Evolutionary conservation across 2,329 filamentous ascomycete species (phyloP), one percentile per base, ranked within the genome.

Genomic region (Neopestalotiopsis rosae): DNA sequence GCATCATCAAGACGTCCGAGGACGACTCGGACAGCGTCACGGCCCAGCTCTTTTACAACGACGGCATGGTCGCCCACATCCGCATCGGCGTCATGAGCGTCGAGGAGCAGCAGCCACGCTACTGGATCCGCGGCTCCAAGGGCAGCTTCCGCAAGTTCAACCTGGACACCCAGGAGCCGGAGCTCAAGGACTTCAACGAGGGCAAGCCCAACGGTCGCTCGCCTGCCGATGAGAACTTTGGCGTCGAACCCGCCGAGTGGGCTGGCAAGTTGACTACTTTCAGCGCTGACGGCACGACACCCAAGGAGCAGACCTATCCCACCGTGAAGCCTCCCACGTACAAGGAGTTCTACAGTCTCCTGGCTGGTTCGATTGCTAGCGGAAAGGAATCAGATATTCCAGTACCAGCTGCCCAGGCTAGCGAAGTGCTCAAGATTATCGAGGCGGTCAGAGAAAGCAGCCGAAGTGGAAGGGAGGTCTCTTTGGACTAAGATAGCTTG

Each of bases 91-190:
- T 92, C 28, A 83, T 94, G 64, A 92, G 89, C 76, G 88, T 88
- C 3, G 92, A 95, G 80, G 83, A 83, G 30, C 83, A 88, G 70
- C 93, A 95, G 82, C 83, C 92, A 69, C 84, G 93, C 52, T 95
- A 91, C 84, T 95, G 93, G 92, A 85, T 95, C 10, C 85, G 92
- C 32, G 93, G 93, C 28, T 88, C 88, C 20, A 90, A 91, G 79
- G 93, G 92, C 0, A 92, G 88, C 76, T 95, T 91, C 80, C 91
- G 88, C 82, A 95, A 95, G 85, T 81, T 83, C 52, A 84, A 86
- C 67, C 84, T 95, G 2, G 93, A 96, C 77, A 83, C 89, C 1
- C 93, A 95, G 79, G 93, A 96, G 81, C 88, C 90, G 68, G 91
- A 94, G 78, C 85, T 95, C 66, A 88, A 88, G 78, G 56, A 45